These are phyloP conservation scores for Aspergillus heteromorphus DNA, from an alignment of 495 filamentous ascomycete species.

Conservation along the genomic window DNA sequence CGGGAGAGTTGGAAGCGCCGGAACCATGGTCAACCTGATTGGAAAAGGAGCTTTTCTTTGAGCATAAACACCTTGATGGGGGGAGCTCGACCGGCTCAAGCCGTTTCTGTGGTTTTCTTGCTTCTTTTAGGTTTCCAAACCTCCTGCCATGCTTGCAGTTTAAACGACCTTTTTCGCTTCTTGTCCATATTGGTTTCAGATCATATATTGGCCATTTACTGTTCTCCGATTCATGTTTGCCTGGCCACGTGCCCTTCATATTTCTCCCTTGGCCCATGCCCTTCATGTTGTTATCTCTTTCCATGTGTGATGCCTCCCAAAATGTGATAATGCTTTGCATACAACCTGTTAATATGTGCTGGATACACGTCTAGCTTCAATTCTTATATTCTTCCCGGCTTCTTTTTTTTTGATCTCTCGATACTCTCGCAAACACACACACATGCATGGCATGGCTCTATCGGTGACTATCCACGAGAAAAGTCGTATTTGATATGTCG, in stretches of 20 bases:
- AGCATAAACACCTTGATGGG: no score
- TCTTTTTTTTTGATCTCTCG: no score
- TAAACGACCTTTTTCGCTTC: constrained; percentile 8
- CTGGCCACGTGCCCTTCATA: not conserved
- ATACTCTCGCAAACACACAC: not conserved
- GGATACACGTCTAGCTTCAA: not conserved
- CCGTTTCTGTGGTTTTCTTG: no score
- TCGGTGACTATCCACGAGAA: no score
- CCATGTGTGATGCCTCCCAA: not conserved
- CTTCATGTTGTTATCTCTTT: not conserved
- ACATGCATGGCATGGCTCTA: not conserved
- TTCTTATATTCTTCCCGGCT: not conserved
- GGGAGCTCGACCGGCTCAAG: not conserved
- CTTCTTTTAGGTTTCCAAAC: no score
- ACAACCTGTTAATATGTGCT: constrained; percentile 3
- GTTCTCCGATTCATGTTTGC: not conserved
- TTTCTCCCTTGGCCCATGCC: not conserved
- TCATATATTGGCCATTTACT: constrained; percentile 5
- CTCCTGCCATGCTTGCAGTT: not conserved
- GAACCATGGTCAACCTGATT: no score
- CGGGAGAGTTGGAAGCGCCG: no score
- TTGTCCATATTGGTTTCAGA: constrained; percentile 12
- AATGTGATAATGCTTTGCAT: not conserved
- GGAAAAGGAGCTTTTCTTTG: no score
- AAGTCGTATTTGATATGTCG: no score